Base-by-base conservation (phyloP, 75 land plant genomes). In the Picea glauca region DNA sequence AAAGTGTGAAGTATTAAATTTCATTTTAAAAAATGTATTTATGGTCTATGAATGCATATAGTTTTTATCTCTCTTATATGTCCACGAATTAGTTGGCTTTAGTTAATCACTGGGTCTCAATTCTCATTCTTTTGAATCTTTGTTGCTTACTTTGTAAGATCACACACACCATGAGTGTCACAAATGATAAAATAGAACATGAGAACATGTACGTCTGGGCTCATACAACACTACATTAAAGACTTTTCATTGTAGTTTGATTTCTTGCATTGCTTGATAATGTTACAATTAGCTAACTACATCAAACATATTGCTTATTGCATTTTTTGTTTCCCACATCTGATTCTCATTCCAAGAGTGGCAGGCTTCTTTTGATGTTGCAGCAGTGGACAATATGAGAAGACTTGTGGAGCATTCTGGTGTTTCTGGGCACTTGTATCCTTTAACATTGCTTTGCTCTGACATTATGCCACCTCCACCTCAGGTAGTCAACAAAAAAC, bases 391-490 rank as follows among this genome's bases (percentile, higher is more conserved):
- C 77, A 94, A 88, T 79, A 90, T 95, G 86, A 87, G 91, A 79
- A 85, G 99, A 85, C 90, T 97, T 73, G 43, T 77, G 13, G 89
- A 88, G 38, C 88, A 90, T 81, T 86, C 93, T 62, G 87, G 89
- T 75, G 87, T 90, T 75, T 93, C 95, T 73, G 90, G 93, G 26
- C 93, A 94, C 79, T 81, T 97, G 14, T 93, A 94, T 83, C 98
- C 99, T 58, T 75, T 91, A 17, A 84, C 99, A 30, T 67, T 97
- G 43, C 81, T 97, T 50, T 91, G 98, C 79, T 73, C 91, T 80
- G 89, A 93, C 58, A 82, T 97, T 78, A 97, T 97, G 99, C 99
- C 99, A 33, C 99, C 99, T 65, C 99, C 99, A 78, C 80, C 72
- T 1, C 81, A 93, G 94, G 99, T 93, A 67, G 58, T 46, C 33